Evolutionary conservation across 768 basidiomycete species (phyloP).

Genomic region (Boletus subparvulus): DNA sequence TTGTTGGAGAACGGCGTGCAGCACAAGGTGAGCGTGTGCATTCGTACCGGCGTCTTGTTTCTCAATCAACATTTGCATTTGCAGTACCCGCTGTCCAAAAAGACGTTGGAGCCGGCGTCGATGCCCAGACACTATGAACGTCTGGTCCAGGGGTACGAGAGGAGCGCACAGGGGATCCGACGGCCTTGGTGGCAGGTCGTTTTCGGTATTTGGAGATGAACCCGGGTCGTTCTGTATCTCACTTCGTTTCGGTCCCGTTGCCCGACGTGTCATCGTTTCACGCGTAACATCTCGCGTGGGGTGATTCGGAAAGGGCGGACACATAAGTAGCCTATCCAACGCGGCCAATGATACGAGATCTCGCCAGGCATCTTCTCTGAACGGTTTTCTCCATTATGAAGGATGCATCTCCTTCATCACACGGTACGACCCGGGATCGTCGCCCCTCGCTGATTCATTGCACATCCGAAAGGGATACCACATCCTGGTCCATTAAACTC

Average conservation of each 20-base stretch:
- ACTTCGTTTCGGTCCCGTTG: background rate
- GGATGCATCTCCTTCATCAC: background rate
- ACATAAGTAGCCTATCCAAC: conserved; percentile 1
- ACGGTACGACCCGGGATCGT: background rate
- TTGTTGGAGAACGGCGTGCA: conserved; percentile 55
- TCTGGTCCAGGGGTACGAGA: conserved; percentile 70
- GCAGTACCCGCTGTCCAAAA: conserved; percentile 67
- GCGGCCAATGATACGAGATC: background rate
- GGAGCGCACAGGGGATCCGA: conserved; percentile 71
- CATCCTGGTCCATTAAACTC: background rate
- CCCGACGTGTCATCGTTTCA: background rate
- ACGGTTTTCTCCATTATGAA: background rate
- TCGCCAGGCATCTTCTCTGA: background rate
- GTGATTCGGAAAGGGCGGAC: conserved; percentile 3
- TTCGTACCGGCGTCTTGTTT: background rate
- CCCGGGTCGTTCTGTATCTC: background rate
- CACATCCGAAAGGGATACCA: background rate
- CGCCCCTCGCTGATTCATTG: background rate
- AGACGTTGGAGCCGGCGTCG: conserved; percentile 65
- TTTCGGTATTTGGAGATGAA: conserved; percentile 61
- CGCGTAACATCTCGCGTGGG: background rate
- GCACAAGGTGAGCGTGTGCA: conserved; percentile 47
- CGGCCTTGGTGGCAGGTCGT: conserved; percentile 86
- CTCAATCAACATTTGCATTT: conserved; percentile 14
- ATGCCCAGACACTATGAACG: conserved; percentile 72